These are phyloP conservation scores for Nothopassalora personata DNA, from an alignment of 2,329 filamentous ascomycete species.

Conservation along the genomic window DNA sequence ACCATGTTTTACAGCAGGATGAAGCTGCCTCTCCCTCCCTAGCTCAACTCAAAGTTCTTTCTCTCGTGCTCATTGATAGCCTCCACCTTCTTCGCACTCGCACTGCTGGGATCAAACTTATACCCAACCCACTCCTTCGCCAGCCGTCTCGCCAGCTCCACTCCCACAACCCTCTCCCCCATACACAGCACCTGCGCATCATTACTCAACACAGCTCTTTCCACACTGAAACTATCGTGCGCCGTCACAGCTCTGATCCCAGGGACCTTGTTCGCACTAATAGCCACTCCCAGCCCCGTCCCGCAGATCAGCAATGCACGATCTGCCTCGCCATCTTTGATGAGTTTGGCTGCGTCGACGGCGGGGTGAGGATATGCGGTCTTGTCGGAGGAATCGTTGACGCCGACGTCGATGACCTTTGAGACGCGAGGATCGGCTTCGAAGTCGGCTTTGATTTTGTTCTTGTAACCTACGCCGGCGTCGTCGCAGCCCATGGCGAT, in stretches of 20 bases:
- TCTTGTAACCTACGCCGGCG: constrained; percentile 73
- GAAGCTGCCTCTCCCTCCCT: neutral
- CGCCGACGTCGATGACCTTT: constrained; percentile 69
- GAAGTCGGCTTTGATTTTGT: constrained; percentile 68
- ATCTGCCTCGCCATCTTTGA: constrained; percentile 62
- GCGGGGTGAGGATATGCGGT: constrained; percentile 78
- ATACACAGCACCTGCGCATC: constrained; percentile 84
- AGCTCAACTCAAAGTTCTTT: constrained; percentile 30
- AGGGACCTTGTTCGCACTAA: constrained; percentile 81
- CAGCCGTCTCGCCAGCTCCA: constrained; percentile 72
- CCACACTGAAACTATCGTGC: constrained; percentile 79
- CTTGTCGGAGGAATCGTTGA: constrained; percentile 61
- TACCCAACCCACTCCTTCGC: constrained; percentile 82
- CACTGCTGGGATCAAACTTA: constrained; percentile 64
- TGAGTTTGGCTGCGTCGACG: constrained; percentile 63
- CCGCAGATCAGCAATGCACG: constrained; percentile 79
- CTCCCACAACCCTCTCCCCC: constrained; percentile 74
- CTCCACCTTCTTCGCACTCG: constrained; percentile 53
- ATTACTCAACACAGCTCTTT: constrained; percentile 75
- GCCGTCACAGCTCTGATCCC: constrained; percentile 83
- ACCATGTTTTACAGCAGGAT: no score
- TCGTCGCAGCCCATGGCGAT: constrained; percentile 64
- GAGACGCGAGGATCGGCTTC: constrained; percentile 61
- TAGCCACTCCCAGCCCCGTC: constrained; percentile 80
- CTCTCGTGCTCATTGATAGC: constrained; percentile 47